Base-by-base conservation (phyloP, 116 monocot species). In the Cymodocea nodosa region DNA sequence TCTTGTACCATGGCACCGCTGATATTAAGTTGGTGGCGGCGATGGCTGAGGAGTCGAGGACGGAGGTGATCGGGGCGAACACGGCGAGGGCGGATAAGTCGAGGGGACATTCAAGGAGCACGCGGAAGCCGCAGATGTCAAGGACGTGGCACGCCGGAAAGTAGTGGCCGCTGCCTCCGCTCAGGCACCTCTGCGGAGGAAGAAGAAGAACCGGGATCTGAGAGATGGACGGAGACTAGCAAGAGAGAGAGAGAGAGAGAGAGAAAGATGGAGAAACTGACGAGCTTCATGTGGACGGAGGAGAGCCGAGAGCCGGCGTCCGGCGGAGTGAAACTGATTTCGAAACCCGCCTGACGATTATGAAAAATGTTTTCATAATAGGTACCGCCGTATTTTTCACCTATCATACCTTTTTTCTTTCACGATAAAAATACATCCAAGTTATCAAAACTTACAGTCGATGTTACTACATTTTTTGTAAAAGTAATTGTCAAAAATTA, bases 71-170 rank as follows among this genome's bases (percentile, higher is more conserved):
- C 4, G 94, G 90, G 39, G 78, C 65, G 83, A 95, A 95, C 52
- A 73, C 49, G 20, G 83, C 22, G 69, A 90, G 79, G 9, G 87
- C 73, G 62, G 95, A 90, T 70, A 95, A 81, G 70, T 95, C 95
- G 58, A 95, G 13, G 12, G 95, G 95, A 73, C 90, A 95, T 19
- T 95, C 95, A 14, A 95, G 78, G 75, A 95, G 95, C 65, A 95
- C 50, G 24, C 81, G 79, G 79, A 85, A 74, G 40, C 90, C 87
- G 36, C 70, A 67, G 23, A 87, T 58, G 64, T 90, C 77, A 0
- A 95, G 70, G 17, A 95, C 68, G 78, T 95, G 81, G 62, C 79
- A 83, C 0, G 95, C 71, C 15, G 95, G 95, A 66, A 54, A 79
- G 71, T 95, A 59, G 80, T 73, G 77, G 15, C 90, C 81, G n/a